Percentiles rank a stretch among this genome's conserved stretches.
Conservation (phyloP, 371 early-diverging fungal species). For the Phascolomyces articulosus region DNA sequence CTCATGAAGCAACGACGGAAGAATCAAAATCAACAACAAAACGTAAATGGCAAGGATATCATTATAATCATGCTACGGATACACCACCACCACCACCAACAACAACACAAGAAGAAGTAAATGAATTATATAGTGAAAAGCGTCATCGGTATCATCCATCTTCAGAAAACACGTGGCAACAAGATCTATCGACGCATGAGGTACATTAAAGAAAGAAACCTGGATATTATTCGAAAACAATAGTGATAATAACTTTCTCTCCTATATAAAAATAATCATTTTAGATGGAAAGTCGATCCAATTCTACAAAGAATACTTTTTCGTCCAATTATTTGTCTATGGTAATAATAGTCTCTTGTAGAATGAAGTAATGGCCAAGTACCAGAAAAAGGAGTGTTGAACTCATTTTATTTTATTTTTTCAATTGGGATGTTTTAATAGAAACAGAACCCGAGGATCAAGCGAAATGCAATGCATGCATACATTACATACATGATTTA, state of each 20-base stretch:
- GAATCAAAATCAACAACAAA: slow-evolving; percentile 2
- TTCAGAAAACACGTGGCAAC: slow-evolving; percentile 10
- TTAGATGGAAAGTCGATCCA: slow-evolving; percentile 3
- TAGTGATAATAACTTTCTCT: too few relatives aligned
- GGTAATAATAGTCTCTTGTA: slow-evolving; percentile 5
- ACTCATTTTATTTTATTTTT: not conserved
- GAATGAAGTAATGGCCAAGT: not conserved
- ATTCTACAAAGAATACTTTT: slow-evolving; percentile 13
- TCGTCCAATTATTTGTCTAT: slow-evolving; percentile 30
- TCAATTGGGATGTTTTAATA: slow-evolving; percentile 10
- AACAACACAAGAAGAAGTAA: slow-evolving; percentile 4
- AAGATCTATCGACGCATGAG: slow-evolving; percentile 6
- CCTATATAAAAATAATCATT: not conserved
- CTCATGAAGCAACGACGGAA: not conserved
- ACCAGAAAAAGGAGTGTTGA: not conserved
- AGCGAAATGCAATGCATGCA: slow-evolving; percentile 62
- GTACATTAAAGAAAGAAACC: not conserved
- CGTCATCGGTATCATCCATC: slow-evolving; percentile 9
- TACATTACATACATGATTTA: slow-evolving; percentile 64
- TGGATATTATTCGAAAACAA: too few relatives aligned
- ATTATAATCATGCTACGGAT: not conserved
- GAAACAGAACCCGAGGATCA: slow-evolving; percentile 58
- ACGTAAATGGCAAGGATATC: slow-evolving; percentile 14
- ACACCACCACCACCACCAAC: slow-evolving; percentile 7
- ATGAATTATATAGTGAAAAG: slow-evolving; percentile 2